Base-by-base conservation (phyloP, 495 filamentous ascomycete genomes). In the Paragyromitra xinjiangensis region DNA sequence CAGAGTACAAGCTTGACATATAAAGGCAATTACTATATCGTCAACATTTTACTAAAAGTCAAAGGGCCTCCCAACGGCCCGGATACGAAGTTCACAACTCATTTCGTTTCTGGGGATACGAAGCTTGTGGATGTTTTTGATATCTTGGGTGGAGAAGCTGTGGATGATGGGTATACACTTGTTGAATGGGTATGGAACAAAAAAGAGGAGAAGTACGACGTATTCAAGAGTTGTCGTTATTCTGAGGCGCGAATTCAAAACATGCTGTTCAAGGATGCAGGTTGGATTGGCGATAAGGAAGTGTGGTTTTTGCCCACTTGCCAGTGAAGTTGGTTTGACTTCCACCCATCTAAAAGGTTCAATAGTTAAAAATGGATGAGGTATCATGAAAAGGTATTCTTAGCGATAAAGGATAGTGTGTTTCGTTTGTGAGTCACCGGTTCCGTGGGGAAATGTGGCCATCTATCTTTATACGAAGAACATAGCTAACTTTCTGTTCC, bases 271-370 rank as follows among this genome's bases (percentile, higher is more conserved):
- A 75, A 75, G 24, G 67, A 75, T 2, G 55, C 24, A 14, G 67
- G 67, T 1, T 75, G 73, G 73, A n/a, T 37, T 14, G 67, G 40
- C 40, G 58, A 61, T 12, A 53, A 61, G 56, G 56, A 64, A n/a
- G 1, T 75, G 3, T 75, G 73, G 73, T 22, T 75, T 37, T 71
- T 71, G 7, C 68, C 68, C 48, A 71, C 56, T 50, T 71, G 68
- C 26, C 55, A 62, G 16, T 70, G 40, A 70, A 19, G 39, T 19
- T 45, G 2, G 12, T 55, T 55, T 26, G 8, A 37, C n/a, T 16
- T 61, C 0, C 26, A 45, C 37, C 19, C 4, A 64, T 42, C 22
- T n/a, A 39, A 7, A 42, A 64, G 7, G 61, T 6, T 64, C 24
- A n/a, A 39, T 16, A 19, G 16, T 1, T 61, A 26, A 26, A 12